phyloP scores from a whole-genome alignment of 2,329 filamentous ascomycete species.

The Cordyceps militaris region DNA sequence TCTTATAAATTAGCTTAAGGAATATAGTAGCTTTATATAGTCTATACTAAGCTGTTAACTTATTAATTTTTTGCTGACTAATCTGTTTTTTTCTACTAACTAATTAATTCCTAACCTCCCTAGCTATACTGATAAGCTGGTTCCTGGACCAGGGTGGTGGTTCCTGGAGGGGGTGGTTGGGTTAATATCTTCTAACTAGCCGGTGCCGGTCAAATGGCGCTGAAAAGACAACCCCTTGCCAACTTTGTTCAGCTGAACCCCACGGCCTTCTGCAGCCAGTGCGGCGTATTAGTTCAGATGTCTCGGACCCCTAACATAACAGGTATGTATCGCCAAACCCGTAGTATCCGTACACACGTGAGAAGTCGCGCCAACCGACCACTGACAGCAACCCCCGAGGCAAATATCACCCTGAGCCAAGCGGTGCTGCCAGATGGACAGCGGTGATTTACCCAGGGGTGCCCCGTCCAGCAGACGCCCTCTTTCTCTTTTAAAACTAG shows the following conservation, averaged over 20 bases:
- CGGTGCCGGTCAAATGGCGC: no score
- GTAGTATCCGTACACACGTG: background rate
- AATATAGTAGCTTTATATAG: no score
- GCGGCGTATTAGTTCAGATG: background rate
- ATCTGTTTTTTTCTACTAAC: no score
- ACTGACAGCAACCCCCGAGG: background rate
- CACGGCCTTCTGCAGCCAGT: background rate
- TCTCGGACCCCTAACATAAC: background rate
- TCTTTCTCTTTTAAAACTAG: slow-evolving; percentile 1
- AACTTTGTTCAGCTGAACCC: background rate
- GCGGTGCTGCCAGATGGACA: background rate
- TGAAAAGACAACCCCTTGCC: no score
- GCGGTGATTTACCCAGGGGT: slow-evolving; percentile 7
- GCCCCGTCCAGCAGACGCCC: slow-evolving; percentile 1
- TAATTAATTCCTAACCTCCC: no score
- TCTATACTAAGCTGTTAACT: no score
- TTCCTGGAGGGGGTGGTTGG: no score
- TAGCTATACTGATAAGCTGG: no score
- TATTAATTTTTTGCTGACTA: no score
- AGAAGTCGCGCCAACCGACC: background rate
- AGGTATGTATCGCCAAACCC: background rate
- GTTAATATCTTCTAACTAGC: no score
- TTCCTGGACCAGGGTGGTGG: no score
- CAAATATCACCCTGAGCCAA: background rate
- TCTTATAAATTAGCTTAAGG: no score